Base-by-base conservation (phyloP, 2,329 filamentous ascomycete genomes). In the Exophiala mesophila region DNA sequence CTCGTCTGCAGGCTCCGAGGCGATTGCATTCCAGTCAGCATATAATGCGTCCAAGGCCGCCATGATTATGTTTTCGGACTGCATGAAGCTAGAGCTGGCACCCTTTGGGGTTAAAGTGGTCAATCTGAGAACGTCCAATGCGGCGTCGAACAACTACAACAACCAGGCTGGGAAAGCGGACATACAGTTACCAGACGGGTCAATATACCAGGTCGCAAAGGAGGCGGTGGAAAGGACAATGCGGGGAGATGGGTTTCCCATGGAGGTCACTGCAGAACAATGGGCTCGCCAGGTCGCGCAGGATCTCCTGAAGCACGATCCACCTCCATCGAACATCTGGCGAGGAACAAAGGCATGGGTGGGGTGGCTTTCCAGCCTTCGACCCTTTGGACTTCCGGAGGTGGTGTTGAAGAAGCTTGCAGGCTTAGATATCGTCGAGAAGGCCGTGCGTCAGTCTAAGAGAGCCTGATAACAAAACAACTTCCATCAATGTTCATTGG, bases 201-300 rank as follows among this genome's bases (percentile, higher is more conserved):
- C 70, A 0, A 62, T 76, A 17, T 80, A 77, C 55, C 68, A n/a
- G 72, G 74, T 0, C 63, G 80, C 24, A 63, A 69, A 20, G 16
- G 30, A 17, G 8, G 23, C 17, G 5, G 12, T 40, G 16, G 39
- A 30, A 30, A 29, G 29, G 23, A 29, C 36, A 17, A 41, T 19
- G 29, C 13, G 29, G 20, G 21, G 21, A 2, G 39, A 34, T 4
- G 28, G 24, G 5, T 19, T 31, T 19, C 8, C 23, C 7, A 32
- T 32, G 29, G 16, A 18, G 20, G 24, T 78, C 66, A 62, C 71
- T 17, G 70, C 70, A 36, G 64, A 71, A 30, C 59, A 61, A 19
- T 81, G 80, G 58, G 77, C 77, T 10, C 60, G 62, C 39, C 70
- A 66, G 28, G 76, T 80, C 2, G 76, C 78, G 3, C 58, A 59